phyloP scores from a whole-genome alignment of 1,139 yeast genomes.

The Candida sp. region DNA sequence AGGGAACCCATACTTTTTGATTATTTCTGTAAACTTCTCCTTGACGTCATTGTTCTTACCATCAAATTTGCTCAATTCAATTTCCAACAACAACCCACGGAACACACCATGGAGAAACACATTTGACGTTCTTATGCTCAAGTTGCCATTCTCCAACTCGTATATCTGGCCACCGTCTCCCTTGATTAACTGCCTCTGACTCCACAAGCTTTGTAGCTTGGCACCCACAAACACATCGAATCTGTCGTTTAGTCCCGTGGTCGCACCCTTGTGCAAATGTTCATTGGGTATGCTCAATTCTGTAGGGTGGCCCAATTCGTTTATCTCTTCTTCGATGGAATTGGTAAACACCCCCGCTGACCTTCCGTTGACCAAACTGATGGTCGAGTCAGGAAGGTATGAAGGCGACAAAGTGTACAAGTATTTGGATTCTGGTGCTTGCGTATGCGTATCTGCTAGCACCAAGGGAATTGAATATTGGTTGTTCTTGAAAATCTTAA shows the following conservation, averaged over 20 bases:
- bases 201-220: slow-evolving; percentile 76
- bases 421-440: slow-evolving; percentile 48
- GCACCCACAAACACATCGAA: slow-evolving; percentile 53
- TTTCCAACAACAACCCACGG: slow-evolving; percentile 69
- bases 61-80: slow-evolving; percentile 37
- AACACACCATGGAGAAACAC: slow-evolving; percentile 76
- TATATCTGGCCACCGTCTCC: slow-evolving; percentile 82
- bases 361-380: slow-evolving; percentile 56
- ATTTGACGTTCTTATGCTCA: slow-evolving; percentile 64
- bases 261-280: slow-evolving; percentile 49
- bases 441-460: slow-evolving; percentile 26
- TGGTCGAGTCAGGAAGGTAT: slow-evolving; percentile 53
- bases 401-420: slow-evolving; percentile 63
- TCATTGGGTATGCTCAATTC: slow-evolving; percentile 38
- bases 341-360: slow-evolving; percentile 49
- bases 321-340: slow-evolving; percentile 39
- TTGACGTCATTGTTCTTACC: slow-evolving; percentile 18
- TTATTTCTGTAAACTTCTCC: slow-evolving; percentile 30
- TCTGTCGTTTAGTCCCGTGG: slow-evolving; percentile 52
- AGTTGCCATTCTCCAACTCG: slow-evolving; percentile 50
- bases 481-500: slow-evolving; percentile 69
- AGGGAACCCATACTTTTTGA: slow-evolving; percentile 43
- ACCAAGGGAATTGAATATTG: slow-evolving; percentile 51
- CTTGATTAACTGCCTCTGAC: slow-evolving; percentile 67
- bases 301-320: slow-evolving; percentile 17